Evolutionary conservation across 495 filamentous ascomycete species (phyloP), one percentile per base, ranked within the genome.

Genomic region (Tuber indicum): DNA sequence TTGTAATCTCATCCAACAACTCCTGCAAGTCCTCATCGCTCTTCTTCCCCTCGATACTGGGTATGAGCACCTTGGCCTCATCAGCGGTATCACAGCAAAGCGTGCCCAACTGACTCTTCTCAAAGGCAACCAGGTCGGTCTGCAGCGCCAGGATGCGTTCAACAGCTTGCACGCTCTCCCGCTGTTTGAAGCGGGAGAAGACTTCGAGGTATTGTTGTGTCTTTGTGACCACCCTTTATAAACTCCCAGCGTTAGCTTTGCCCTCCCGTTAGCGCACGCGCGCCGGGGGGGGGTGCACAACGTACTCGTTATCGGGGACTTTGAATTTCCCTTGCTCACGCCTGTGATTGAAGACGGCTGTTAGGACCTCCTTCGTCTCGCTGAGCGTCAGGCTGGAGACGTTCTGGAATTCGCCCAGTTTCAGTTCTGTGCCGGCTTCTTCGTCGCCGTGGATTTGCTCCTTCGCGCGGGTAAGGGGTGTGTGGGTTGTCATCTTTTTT

Each of bases 11-110:
- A 82, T 98, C 91, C 75, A 98, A 86, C 77, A 98, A 84, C 76
- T 94, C 91, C 83, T 97, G 91, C 79, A 99, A 83, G 79, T 97
- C 93, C 17, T 90, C 90, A 84, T 99, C 96, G 26, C 86, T 86
- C 79, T 97, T 95, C 86, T 98, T 99, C 82, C 92, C 89, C 78
- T 90, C 88, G 39, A 99, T 86, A 79, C 93, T 97, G 0, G 96
- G 96, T 75, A 99, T 97, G 70, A 99, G 87, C 14, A 93, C 97
- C 87, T 97, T 97, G 79, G 96, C 96, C 87, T 99, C 96, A 80
- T 99, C 96, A 66, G 92, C 91, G 39, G 89, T 91, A 80, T 97
- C 94, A 82, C 94, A 97, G 85, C 93, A 97, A 39, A 99, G 87
- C 75, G 93, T 94, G 9, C 93, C 95, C 96, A 79, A 75, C 87